These are phyloP conservation scores for Kwoniella sp. DNA, from an alignment of 768 basidiomycete species.

Conservation along the genomic window DNA sequence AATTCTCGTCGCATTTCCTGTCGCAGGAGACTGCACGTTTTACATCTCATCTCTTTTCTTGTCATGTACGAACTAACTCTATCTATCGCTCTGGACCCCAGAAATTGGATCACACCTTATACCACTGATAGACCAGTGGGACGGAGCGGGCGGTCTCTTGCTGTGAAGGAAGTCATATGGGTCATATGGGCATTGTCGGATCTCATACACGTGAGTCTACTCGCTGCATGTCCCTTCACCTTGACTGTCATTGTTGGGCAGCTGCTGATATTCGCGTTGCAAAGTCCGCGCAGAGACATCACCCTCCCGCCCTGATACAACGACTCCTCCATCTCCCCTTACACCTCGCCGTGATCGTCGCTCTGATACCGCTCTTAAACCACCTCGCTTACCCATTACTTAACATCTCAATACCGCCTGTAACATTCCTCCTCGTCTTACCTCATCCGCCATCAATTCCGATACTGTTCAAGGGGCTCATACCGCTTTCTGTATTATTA, in stretches of 20 bases:
- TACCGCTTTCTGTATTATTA: slow-evolving; percentile 32
- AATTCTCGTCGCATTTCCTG: not conserved
- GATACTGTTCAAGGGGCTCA: slow-evolving; percentile 11
- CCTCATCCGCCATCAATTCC: slow-evolving; percentile 32
- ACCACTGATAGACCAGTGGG: not conserved
- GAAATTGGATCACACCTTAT: slow-evolving; percentile 24
- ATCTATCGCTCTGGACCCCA: slow-evolving; percentile 21
- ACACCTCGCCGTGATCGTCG: slow-evolving; percentile 12
- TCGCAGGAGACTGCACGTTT: slow-evolving; percentile 26
- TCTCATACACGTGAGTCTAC: slow-evolving; percentile 11
- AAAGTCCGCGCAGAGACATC: slow-evolving; percentile 5
- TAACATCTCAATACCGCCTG: slow-evolving; percentile 31
- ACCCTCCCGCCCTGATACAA: slow-evolving; percentile 3
- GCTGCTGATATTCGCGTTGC: not conserved
- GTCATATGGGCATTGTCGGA: slow-evolving; percentile 10
- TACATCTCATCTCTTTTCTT: slow-evolving; percentile 26
- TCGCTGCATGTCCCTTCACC: no score
- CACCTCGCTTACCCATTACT: slow-evolving; percentile 22
- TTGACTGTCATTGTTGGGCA: no score
- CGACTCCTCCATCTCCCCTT: slow-evolving; percentile 20
- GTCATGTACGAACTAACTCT: slow-evolving; percentile 27
- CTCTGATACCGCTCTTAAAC: slow-evolving; percentile 1
- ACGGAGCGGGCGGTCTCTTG: not conserved
- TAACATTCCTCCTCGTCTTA: slow-evolving; percentile 31
- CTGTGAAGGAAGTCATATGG: slow-evolving; percentile 21